Conservation (phyloP, 2,329 filamentous ascomycete genomes). For the Cladosporium phlei region DNA sequence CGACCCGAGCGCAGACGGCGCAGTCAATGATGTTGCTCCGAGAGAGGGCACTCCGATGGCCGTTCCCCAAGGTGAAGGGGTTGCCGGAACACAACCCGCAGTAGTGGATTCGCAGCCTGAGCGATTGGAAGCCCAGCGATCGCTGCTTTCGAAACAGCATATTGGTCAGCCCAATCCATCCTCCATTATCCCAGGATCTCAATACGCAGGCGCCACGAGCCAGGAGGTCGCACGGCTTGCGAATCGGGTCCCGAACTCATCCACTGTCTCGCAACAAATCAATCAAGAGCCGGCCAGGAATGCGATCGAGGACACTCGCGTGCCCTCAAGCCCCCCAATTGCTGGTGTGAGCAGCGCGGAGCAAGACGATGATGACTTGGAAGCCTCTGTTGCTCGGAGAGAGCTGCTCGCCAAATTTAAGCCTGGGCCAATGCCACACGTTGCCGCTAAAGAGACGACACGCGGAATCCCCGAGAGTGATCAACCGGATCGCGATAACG, state of each 20-base stretch:
- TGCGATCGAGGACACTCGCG: not conserved
- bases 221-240: constrained; percentile 18
- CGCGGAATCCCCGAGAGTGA: constrained; percentile 31
- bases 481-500: constrained; percentile 6
- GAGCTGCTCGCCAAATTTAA: not conserved
- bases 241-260: not conserved
- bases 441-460: not conserved
- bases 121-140: constrained; percentile 24
- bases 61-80: not conserved
- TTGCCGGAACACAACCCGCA: constrained; percentile 20
- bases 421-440: not conserved
- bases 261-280: not conserved
- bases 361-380: not conserved
- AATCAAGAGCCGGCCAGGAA: not conserved
- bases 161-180: constrained; percentile 29
- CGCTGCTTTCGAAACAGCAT: constrained; percentile 27
- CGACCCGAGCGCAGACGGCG: not conserved
- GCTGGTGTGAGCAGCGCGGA: not conserved
- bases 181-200: constrained; percentile 33
- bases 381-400: not conserved
- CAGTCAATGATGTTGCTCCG: not conserved
- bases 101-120: constrained; percentile 45
- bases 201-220: constrained; percentile 30
- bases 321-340: constrained; percentile 10
- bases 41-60: not conserved